phyloP scores from a whole-genome alignment of 2,329 filamentous ascomycete species.

The Mollisia scopiformis region DNA sequence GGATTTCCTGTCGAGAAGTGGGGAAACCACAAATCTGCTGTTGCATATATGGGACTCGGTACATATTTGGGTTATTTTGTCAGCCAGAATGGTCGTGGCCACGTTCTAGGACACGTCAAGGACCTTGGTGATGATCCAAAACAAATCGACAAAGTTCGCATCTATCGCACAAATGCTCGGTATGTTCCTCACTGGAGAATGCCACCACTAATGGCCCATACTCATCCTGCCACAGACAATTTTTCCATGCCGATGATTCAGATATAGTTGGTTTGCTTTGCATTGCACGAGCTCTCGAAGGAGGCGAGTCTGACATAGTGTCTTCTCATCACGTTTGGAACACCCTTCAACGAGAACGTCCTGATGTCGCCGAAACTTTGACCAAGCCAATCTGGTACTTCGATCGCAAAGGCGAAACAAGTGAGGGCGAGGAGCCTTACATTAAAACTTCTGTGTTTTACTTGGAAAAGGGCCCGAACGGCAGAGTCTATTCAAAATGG shows the following conservation, averaged over 20 bases:
- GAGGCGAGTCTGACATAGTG: conserved; percentile 82
- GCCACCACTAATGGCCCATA: not conserved
- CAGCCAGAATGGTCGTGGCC: conserved; percentile 81
- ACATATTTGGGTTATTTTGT: conserved; percentile 88
- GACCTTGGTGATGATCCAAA: conserved; percentile 47
- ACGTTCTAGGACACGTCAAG: conserved; percentile 88
- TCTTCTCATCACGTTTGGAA: conserved; percentile 84
- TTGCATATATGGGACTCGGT: conserved; percentile 89
- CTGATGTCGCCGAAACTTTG: conserved; percentile 76
- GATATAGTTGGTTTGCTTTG: conserved; percentile 86
- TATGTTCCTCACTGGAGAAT: conserved; percentile 36
- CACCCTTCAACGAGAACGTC: conserved; percentile 71
- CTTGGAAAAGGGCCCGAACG: conserved; percentile 68
- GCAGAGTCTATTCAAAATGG: conserved; percentile 80
- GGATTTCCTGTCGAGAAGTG: conserved; percentile 77
- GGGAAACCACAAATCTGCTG: conserved; percentile 78
- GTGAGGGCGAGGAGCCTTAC: conserved; percentile 73
- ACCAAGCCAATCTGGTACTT: conserved; percentile 88
- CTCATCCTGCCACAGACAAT: conserved; percentile 52
- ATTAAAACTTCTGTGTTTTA: conserved; percentile 76
- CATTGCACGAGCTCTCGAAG: conserved; percentile 75
- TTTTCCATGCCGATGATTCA: conserved; percentile 82
- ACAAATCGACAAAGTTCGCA: conserved; percentile 82
- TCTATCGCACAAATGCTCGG: conserved; percentile 78
- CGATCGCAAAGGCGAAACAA: conserved; percentile 85